Conservation (phyloP, 2,329 filamentous ascomycete species). For the Sporothrix euskadiensis region DNA sequence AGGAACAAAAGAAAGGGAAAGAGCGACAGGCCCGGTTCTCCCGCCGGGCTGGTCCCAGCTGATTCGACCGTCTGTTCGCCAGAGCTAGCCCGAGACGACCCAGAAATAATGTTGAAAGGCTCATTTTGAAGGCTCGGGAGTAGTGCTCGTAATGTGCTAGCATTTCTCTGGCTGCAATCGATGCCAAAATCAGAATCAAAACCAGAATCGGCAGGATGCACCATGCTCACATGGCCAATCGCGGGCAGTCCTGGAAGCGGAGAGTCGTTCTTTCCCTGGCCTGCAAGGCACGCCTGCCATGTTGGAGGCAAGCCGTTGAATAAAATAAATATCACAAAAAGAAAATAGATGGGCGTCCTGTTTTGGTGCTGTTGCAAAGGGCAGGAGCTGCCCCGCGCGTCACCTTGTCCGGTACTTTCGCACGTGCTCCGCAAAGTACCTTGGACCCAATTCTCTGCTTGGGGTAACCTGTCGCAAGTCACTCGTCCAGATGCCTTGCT, state of each 20-base stretch:
- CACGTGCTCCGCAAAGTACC: constrained; percentile 26
- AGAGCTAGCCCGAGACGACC: neutral
- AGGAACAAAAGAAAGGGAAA: neutral
- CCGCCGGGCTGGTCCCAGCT: constrained; percentile 10
- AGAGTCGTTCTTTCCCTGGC: constrained; percentile 19
- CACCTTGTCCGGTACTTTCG: constrained; percentile 22
- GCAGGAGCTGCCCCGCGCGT: neutral
- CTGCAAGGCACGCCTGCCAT: constrained; percentile 28
- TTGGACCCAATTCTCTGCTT: constrained; percentile 9
- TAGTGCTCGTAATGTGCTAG: neutral
- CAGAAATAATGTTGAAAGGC: neutral
- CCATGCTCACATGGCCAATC: constrained; percentile 22
- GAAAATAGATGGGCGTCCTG: neutral
- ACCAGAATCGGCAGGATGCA: neutral
- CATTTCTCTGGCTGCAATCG: neutral
- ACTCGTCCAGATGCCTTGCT: neutral
- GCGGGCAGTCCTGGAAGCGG: neutral
- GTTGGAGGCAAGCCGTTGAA: neutral
- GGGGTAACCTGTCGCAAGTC: constrained; percentile 4
- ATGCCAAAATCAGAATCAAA: neutral
- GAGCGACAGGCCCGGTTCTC: constrained; percentile 23
- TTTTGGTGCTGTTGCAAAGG: constrained; percentile 3
- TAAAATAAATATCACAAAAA: neutral
- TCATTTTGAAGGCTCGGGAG: neutral
- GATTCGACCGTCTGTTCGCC: constrained; percentile 12